phyloP scores from a whole-genome alignment of 306 rosid genomes.

The Cyclanthera cordifolia region DNA sequence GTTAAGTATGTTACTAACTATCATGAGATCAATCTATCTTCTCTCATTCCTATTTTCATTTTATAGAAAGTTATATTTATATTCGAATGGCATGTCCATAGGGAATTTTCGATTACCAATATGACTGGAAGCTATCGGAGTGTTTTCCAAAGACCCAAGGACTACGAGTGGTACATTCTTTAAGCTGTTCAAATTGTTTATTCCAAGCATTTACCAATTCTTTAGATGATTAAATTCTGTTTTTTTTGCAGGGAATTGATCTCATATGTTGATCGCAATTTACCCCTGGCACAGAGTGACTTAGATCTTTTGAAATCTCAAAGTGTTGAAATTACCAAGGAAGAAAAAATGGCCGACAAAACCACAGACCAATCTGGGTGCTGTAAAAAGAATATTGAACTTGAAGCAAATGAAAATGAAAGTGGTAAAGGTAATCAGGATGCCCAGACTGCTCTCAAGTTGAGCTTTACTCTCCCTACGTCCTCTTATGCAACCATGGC shows the following conservation, averaged over 20 bases:
- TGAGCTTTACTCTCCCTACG: constrained; percentile 77
- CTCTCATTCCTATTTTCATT: neutral
- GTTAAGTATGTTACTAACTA: constrained; percentile 47
- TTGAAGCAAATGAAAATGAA: constrained; percentile 18
- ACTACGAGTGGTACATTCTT: constrained; percentile 58
- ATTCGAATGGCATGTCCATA: constrained; percentile 7
- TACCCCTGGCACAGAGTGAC: constrained; percentile 73
- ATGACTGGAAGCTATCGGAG: constrained; percentile 84
- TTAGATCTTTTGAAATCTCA: constrained; percentile 47
- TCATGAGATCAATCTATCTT: neutral
- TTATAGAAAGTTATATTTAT: neutral
- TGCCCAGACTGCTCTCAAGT: constrained; percentile 63
- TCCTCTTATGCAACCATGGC: constrained; percentile 98
- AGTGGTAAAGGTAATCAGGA: constrained; percentile 28
- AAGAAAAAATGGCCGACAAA: constrained; percentile 23
- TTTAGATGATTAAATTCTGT: constrained; percentile 14
- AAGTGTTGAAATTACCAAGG: constrained; percentile 17
- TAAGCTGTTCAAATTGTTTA: neutral
- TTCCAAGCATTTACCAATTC: neutral
- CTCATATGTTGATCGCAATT: constrained; percentile 43
- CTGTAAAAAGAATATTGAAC: constrained; percentile 23
- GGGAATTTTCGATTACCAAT: constrained; percentile 86
- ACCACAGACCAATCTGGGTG: constrained; percentile 24
- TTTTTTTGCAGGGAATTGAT: constrained; percentile 62
- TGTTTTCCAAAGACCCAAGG: constrained; percentile 67